Evolutionary conservation across 2,329 filamentous ascomycete genomes (phyloP), one percentile per base, ranked within the genome.

Genomic region (Stemphylium vesicarium): DNA sequence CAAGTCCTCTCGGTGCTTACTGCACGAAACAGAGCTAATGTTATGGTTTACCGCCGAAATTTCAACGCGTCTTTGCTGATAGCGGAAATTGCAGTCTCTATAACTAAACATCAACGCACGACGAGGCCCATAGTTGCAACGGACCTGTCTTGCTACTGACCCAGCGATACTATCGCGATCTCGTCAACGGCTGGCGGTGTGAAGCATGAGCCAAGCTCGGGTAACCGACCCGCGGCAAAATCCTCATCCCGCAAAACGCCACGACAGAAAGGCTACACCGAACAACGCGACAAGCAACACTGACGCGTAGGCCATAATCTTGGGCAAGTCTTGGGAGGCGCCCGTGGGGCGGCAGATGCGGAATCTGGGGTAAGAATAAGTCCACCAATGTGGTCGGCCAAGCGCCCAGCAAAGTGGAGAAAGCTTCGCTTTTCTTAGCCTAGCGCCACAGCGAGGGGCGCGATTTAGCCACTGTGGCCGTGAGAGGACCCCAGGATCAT

Each of bases 301-400:
- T 42, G 24, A 31, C 24, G 10, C 24, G 26, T 11, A 31, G 22
- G 22, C 22, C 22, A 8, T 24, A 24, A 24, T 24, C 22, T 24
- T 24, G 22, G 22, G 7, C 6, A n/a, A n/a, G 31, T n/a, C 41
- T 37, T 54, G 43, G 35, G 20, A 44, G 20, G 29, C 33, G 37
- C 36, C n/a, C 37, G 39, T 49, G 35, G 50, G 39, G 37, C 18
- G n/a, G 29, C 37, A 33, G n/a, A 32, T 32, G 24, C 43, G 36
- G 22, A 53, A 38, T 52, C 43, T 51, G 59, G 54, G 47, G 47
- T 54, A 13, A n/a, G 18, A 49, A 54, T 62, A 53, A 55, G 26
- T 63, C 66, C 66, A 68, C 66, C 64, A 69, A 69, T 69, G 52
- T 52, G 32, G 16, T 38, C n/a, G 35, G 57, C 54, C 43, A 55